Percentiles rank a stretch among this genome's conserved stretches.
phyloP scores from a whole-genome alignment of 768 basidiomycete genomes.

The Saitozyma sp. region DNA sequence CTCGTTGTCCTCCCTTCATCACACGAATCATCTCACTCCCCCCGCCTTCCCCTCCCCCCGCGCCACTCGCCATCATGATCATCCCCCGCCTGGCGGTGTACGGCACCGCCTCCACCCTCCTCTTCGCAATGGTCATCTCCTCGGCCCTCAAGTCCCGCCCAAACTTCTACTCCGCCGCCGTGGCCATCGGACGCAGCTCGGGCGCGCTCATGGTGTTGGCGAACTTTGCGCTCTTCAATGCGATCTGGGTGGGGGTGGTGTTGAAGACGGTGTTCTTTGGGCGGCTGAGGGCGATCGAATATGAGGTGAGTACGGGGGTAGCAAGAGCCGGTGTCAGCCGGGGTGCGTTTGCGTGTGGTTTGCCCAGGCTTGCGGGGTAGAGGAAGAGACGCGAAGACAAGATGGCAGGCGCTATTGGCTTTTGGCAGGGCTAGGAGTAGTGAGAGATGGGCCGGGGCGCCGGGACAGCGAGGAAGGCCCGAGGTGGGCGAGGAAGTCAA shows the following conservation, averaged over 20 bases:
- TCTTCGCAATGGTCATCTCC: conserved; percentile 63
- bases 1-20: no score
- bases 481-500: no score
- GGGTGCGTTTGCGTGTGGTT: not conserved
- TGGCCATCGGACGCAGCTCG: conserved; percentile 88
- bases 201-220: conserved; percentile 90
- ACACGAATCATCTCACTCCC: no score
- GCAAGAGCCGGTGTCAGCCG: not conserved
- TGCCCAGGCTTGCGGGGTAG: no score
- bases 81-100: conserved; percentile 63
- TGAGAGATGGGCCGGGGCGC: no score
- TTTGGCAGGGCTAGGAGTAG: no score
- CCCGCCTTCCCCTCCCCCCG: not conserved
- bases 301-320: conserved; percentile 84
- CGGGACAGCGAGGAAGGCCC: no score
- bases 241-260: conserved; percentile 71
- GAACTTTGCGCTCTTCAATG: conserved; percentile 80
- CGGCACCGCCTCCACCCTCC: conserved; percentile 64
- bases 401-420: no score
- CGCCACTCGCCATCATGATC: conserved; percentile 12
- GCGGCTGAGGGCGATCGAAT: conserved; percentile 75
- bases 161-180: conserved; percentile 92
- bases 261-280: conserved; percentile 92
- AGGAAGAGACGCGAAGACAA: no score
- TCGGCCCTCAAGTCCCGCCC: conserved; percentile 72